Base-by-base conservation (phyloP, 169 alveolate species). In the Eimeria tenella region DNA sequence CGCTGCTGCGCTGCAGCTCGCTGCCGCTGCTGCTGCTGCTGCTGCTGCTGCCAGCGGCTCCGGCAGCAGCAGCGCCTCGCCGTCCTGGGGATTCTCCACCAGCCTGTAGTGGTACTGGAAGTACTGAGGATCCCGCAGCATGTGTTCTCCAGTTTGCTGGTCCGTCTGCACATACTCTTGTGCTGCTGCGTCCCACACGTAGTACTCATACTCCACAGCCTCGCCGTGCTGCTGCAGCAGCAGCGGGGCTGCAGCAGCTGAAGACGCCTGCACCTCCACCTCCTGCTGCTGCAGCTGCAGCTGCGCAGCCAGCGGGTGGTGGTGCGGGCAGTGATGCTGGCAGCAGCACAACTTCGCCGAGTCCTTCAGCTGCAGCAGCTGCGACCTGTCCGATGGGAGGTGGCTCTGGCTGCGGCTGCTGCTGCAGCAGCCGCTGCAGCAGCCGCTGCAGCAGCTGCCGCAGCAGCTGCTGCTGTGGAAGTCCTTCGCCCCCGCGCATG, bases 101-200 rank as follows among this genome's bases (percentile, higher is more conserved):
- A 90, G 90, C 13, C 84, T 68, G 60, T 75, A 90, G 60, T 90
- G 94, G 50, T 63, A 90, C 74, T 90, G 94, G 60, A 79, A 31
- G 83, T 90, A 90, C 21, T 90, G 90, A 0, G 94, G 94, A 58
- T 90, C 90, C 1, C 60, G 94, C 25, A 90, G 94, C 84, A 90
- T 84, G 23, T 71, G 68, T 52, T 90, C 94, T 42, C 94, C 94
- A 5, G 90, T 90, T 25, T 52, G 74, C 19, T 62, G 31, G 71
- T 90, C 94, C 11, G 94, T 90, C 21, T 62, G 89, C 19, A 56
- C 42, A 79, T 90, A 90, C 31, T 90, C 87, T 74, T 90, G 94
- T 0, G 84, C 63, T 42, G 25, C 90, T 25, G 94, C 49, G 21
- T 90, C 90, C 94, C 95, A 81, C 53, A 81, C 95, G 42, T 81